Base-by-base conservation (phyloP, 1,284 basidiomycete genomes). In the Porogramme epimiltina region DNA sequence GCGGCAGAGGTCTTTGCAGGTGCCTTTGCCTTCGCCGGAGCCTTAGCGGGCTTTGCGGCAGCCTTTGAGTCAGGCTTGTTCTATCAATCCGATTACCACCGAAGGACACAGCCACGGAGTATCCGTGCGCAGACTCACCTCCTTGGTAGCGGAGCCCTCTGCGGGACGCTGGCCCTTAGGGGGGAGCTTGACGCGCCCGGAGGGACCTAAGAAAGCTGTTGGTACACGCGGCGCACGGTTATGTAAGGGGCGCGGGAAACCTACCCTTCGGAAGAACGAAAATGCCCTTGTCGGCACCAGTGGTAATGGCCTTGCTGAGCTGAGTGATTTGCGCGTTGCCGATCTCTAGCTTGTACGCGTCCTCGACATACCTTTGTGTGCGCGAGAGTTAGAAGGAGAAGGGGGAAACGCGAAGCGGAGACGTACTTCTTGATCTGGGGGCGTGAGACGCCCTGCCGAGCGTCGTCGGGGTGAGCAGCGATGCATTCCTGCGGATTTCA, bases 351-450 rank as follows among this genome's bases (percentile, higher is more conserved):
- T 87, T 85, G 75, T 93, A 94, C 62, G 76, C 82, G 54, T 82
- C 79, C 69, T 92, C 91, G 41, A 94, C 86, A 69, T 73, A 95
- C 76, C 91, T 70, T 43, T 45, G 16, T 31, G 11, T 10, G 37
- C 40, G 28, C 49, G 47, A 43, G 52, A 59, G 44, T 52, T 15
- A 47, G 54, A 15, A 28, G 44, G 18, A 53, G 25, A 24, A 15
- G 24, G 37, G 37, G 51, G 39, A 33, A 26, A 50, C 20, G 44
- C 44, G 5, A 44, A n/a, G 15, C 34, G 28, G 39, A 41, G 39
- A 63, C 67, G 47, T 68, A 88, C 93, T 93, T 95, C 84, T 96
- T 96, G 76, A 97, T 93, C 66, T 89, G 85, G 54, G 89, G 91
- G 51, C 94, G 89, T 63, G 93, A 95, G 60, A 95, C 91, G 70